Evolutionary conservation across 768 basidiomycete species (phyloP).

Genomic region (Filobasidium floriforme): DNA sequence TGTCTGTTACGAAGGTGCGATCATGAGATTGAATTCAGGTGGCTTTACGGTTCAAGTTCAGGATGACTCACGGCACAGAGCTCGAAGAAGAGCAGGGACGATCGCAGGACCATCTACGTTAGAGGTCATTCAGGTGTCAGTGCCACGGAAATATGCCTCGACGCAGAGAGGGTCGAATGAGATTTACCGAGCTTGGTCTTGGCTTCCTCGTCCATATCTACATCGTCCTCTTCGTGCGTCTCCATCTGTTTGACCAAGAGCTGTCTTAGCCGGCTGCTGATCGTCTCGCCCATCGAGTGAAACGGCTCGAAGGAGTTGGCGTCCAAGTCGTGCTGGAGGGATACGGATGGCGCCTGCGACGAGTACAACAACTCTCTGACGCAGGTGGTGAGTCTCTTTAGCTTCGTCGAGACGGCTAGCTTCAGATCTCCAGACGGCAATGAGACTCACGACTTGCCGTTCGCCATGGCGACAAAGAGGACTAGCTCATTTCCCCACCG

Average conservation of each 20-base stretch:
- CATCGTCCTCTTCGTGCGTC: constrained; percentile 32
- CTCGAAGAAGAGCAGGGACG: constrained; percentile 83
- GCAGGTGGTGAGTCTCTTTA: too few species aligned
- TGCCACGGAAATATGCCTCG: not conserved
- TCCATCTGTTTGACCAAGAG: constrained; percentile 52
- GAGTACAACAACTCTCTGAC: constrained; percentile 70
- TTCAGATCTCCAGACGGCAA: not conserved
- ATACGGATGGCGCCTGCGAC: constrained; percentile 47
- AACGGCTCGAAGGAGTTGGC: constrained; percentile 79
- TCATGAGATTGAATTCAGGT: constrained; percentile 37
- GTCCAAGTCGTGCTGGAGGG: constrained; percentile 21
- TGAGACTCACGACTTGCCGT: constrained; percentile 34
- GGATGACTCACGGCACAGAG: constrained; percentile 67
- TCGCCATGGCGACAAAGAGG: constrained; percentile 65
- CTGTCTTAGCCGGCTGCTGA: constrained; percentile 57
- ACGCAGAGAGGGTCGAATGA: not conserved
- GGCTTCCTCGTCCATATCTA: constrained; percentile 49
- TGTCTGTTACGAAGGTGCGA: constrained; percentile 53
- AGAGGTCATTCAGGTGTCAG: not conserved
- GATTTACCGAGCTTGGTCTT: not conserved
- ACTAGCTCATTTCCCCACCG: constrained; percentile 87
- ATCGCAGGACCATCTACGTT: constrained; percentile 49
- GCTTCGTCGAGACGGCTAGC: not conserved
- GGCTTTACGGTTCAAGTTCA: not conserved
- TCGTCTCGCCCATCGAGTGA: constrained; percentile 61